Percentiles rank a stretch among this genome's conserved stretches.
These are phyloP conservation scores for Pseudogymnoascus sp. DNA, from an alignment of 2,329 filamentous ascomycete species.

Conservation along the genomic window DNA sequence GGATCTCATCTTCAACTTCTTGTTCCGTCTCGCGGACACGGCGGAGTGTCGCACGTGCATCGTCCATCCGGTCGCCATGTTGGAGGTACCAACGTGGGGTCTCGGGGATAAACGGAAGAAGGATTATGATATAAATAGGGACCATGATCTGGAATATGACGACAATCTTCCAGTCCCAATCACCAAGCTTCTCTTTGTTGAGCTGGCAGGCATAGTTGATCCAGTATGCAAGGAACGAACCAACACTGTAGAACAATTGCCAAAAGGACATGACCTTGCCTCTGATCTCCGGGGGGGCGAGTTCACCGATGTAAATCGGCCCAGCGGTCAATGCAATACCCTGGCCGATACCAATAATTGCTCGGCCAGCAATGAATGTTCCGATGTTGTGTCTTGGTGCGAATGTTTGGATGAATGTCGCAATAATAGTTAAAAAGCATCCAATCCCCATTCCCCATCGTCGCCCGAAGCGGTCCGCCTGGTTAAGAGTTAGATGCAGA, in stretches of 20 bases:
- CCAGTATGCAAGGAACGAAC: constrained; percentile 57
- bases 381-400: constrained; percentile 52
- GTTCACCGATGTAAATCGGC: constrained; percentile 64
- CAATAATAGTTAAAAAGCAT: constrained; percentile 56
- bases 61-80: constrained; percentile 50
- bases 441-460: constrained; percentile 58
- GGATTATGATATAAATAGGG: constrained; percentile 51
- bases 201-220: constrained; percentile 57
- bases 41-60: constrained; percentile 50
- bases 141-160: constrained; percentile 67
- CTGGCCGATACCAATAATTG: constrained; percentile 62
- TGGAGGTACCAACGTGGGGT: constrained; percentile 63
- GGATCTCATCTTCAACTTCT: constrained; percentile 59
- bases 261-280: constrained; percentile 63
- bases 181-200: constrained; percentile 47
- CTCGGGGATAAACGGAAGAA: constrained; percentile 60
- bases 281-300: constrained; percentile 56
- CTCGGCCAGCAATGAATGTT: constrained; percentile 60
- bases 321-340: constrained; percentile 61
- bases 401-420: constrained; percentile 63
- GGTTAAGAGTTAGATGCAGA: background rate
- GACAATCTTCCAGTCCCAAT: constrained; percentile 69
- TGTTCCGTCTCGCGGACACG: constrained; percentile 56
- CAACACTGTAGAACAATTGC: constrained; percentile 61
- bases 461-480: constrained; percentile 53